Evolutionary conservation across 306 rosid species (phyloP).

Genomic region (Prunus mira): DNA sequence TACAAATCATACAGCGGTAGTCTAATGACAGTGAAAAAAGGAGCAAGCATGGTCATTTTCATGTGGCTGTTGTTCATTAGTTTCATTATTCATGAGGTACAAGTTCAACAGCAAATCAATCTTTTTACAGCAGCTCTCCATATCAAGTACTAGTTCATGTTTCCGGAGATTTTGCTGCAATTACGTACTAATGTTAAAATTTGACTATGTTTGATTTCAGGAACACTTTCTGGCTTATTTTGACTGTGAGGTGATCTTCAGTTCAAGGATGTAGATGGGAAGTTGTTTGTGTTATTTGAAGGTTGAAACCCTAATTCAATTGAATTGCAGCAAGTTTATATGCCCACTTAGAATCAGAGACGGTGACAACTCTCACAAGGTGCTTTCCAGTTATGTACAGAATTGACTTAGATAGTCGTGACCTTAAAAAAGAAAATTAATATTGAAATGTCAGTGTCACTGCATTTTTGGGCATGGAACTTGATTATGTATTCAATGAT

Average conservation of each 20-base stretch:
- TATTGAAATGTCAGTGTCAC: not conserved
- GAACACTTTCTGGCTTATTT: not conserved
- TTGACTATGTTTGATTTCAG: not conserved
- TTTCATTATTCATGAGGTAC: slow-evolving; percentile 25
- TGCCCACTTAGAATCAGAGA: not conserved
- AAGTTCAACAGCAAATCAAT: not conserved
- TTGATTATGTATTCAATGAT: not conserved
- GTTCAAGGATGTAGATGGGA: not conserved
- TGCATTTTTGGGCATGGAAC: not conserved
- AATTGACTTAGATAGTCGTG: not conserved
- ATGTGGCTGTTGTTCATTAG: slow-evolving; percentile 14
- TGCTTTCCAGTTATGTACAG: not conserved
- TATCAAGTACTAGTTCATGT: not conserved
- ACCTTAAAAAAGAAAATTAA: not conserved
- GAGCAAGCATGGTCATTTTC: slow-evolving; percentile 16
- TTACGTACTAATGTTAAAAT: not conserved
- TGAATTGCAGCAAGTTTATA: not conserved
- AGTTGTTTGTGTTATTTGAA: not conserved
- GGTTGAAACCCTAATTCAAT: not conserved
- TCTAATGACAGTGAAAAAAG: slow-evolving; percentile 20
- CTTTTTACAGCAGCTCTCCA: not conserved
- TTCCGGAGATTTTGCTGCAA: not conserved
- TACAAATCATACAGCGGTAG: slow-evolving; percentile 21
- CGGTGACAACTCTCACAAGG: not conserved
- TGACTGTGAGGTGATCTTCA: not conserved